Base-by-base conservation (phyloP, 2,329 filamentous ascomycete species). In the Akanthomyces uredinophilus region DNA sequence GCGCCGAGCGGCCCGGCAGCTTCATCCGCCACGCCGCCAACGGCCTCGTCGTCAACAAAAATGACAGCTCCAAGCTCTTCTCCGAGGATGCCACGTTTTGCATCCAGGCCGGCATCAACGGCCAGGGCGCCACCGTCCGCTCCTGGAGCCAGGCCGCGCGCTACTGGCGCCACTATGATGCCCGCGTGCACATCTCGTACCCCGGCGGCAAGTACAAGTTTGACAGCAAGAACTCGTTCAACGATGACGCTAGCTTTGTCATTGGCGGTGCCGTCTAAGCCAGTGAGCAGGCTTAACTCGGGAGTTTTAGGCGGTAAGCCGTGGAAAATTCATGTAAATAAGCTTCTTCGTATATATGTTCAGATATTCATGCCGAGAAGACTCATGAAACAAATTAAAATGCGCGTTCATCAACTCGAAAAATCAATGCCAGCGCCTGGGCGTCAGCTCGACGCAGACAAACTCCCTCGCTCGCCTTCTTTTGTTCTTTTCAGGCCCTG, bases 31-130 rank as follows among this genome's bases (percentile, higher is more conserved):
- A 87, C 73, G 75, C 71, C 64, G 68, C 80, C 71, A 87, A 86
- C 60, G 75, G 24, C 29, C 79, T 88, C 1, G 52, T 71, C 43
- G 66, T 88, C 55, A 71, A 74, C 46, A 76, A 78, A 61, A 79
- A 80, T 65, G 85, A 87, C 64, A 78, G 79, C 60, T 76, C 74
- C 61, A 85, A 87, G 75, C 73, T 75, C 59, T 86, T 87, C 72
- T 44, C 73, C 5, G 84, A 88, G 66, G 85, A 88, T 55, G 83
- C 85, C 11, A 88, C 85, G 0, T 88, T 88, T 72, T 88, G 86
- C 68, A 76, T 83, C 0, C 77, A 81, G 69, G 63, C 77, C 1
- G 81, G 79, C 0, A 71, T 88, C 54, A 82, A 71, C 65, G 81
- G 82, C 7, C 69, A 77, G 49, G 83, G 81, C 6, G 79, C 64